phyloP scores from a whole-genome alignment of 148 eudicot genomes.

The Amaranthus hypochondriacus region DNA sequence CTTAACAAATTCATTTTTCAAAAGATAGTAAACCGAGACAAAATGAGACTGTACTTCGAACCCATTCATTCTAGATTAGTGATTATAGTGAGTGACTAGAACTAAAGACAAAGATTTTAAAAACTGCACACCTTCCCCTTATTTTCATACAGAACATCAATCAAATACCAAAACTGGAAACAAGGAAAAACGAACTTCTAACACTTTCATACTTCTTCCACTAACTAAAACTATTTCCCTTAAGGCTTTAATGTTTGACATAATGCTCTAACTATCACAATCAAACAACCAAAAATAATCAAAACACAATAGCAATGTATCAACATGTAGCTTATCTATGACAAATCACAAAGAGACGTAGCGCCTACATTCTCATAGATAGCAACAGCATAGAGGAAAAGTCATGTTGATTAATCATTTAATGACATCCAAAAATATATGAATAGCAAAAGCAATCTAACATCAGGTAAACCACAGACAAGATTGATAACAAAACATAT shows the following conservation, averaged over 20 bases:
- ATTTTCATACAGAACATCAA: neutral
- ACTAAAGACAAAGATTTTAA: neutral
- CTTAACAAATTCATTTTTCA: too few relatives aligned
- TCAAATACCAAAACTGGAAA: neutral
- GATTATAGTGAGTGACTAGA: too few relatives aligned
- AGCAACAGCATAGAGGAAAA: neutral
- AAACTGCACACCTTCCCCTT: neutral
- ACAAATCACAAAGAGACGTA: neutral
- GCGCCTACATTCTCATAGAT: neutral
- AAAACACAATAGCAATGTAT: neutral
- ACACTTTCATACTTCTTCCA: neutral
- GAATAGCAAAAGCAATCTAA: neutral
- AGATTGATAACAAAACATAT: constrained; percentile 1
- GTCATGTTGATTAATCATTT: neutral
- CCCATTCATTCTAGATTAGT: too few relatives aligned
- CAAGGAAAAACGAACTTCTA: too few relatives aligned
- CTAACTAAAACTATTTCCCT: neutral
- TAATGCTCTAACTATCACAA: neutral
- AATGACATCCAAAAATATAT: too few relatives aligned
- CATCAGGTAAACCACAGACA: neutral
- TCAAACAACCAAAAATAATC: neutral
- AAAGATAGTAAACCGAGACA: too few relatives aligned
- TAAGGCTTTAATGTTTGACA: neutral
- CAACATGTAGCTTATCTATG: neutral
- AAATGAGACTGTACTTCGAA: too few relatives aligned